Evolutionary conservation across 805 yeast species (phyloP).

Genomic region (Lipomyces sp.): DNA sequence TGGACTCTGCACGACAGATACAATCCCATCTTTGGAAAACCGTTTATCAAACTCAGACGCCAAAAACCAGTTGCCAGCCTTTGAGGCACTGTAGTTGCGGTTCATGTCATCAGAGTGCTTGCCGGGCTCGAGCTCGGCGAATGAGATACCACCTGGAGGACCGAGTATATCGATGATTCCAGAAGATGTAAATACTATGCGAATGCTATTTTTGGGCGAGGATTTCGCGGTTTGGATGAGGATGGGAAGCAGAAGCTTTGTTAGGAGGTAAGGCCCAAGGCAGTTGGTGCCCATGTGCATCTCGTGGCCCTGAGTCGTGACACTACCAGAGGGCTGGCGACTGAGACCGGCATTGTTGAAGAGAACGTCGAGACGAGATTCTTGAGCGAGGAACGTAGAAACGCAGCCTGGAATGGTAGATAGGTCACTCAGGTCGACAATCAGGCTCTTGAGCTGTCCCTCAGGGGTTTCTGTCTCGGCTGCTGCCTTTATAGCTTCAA

Average conservation of each 20-base stretch:
- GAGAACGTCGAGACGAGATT: slow-evolving; percentile 48
- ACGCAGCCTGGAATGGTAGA: slow-evolving; percentile 50
- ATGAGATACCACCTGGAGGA: slow-evolving; percentile 35
- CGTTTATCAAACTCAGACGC: slow-evolving; percentile 20
- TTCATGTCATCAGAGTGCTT: slow-evolving; percentile 41
- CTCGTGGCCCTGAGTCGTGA: slow-evolving; percentile 50
- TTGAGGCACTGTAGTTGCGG: slow-evolving; percentile 52
- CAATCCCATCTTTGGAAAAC: slow-evolving; percentile 17
- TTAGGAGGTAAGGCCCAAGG: slow-evolving; percentile 53
- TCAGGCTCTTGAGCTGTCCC: slow-evolving; percentile 24
- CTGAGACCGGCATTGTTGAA: slow-evolving; percentile 55
- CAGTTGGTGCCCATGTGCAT: slow-evolving; percentile 54
- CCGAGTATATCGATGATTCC: slow-evolving; percentile 17
- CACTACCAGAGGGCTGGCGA: slow-evolving; percentile 47
- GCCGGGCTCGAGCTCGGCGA: slow-evolving; percentile 49
- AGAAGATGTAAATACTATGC: slow-evolving; percentile 43
- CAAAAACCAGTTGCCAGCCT: slow-evolving; percentile 44
- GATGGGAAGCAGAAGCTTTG: slow-evolving; percentile 48
- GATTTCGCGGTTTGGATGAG: slow-evolving; percentile 46
- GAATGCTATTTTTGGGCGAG: slow-evolving; percentile 35
- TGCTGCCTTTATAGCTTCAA: too few relatives aligned
- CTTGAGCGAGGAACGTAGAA: slow-evolving; percentile 40
- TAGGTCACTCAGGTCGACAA: slow-evolving; percentile 47
- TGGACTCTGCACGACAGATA: slow-evolving; percentile 25
- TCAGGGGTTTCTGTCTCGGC: too few relatives aligned